phyloP scores from a whole-genome alignment of 2,329 filamentous ascomycete species.

The Ascochyta fabae region DNA sequence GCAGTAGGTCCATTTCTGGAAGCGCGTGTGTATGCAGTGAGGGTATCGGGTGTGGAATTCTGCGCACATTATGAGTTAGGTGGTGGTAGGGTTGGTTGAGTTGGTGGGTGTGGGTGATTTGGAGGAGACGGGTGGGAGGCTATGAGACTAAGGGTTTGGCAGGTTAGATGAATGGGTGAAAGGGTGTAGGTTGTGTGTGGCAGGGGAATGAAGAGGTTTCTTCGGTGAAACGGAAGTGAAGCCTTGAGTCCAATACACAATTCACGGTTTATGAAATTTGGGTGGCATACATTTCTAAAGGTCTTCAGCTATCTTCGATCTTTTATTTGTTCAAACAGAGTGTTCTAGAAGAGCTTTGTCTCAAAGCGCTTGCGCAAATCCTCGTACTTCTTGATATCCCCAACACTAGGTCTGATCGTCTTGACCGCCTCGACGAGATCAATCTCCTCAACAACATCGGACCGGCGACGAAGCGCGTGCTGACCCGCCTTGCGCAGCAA shows the following conservation, averaged over 20 bases:
- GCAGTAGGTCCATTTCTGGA: not conserved
- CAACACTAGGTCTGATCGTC: constrained; percentile 59
- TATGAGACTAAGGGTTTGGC: not conserved
- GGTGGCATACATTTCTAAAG: too few relatives aligned
- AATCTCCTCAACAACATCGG: constrained; percentile 54
- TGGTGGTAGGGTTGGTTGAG: not conserved
- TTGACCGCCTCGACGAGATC: constrained; percentile 55
- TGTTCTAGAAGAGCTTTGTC: constrained; percentile 26
- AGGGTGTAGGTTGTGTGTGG: not conserved
- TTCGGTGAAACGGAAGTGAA: not conserved
- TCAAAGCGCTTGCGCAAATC: constrained; percentile 58
- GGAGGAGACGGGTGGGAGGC: not conserved
- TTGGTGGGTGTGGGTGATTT: not conserved
- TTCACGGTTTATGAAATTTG: too few relatives aligned
- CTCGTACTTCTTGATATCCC: constrained; percentile 64
- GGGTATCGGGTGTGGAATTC: not conserved
- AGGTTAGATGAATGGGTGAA: not conserved
- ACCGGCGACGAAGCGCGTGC: constrained; percentile 58
- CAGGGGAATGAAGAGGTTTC: too few relatives aligned
- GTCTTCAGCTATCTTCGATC: too few relatives aligned
- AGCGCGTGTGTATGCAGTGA: not conserved
- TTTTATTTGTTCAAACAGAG: not conserved
- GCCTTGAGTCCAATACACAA: too few relatives aligned
- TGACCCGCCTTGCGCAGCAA: constrained; percentile 66
- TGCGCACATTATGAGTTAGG: not conserved